Evolutionary conservation across 2,329 filamentous ascomycete genomes (phyloP).

Genomic region (Fusarium vanettenii): DNA sequence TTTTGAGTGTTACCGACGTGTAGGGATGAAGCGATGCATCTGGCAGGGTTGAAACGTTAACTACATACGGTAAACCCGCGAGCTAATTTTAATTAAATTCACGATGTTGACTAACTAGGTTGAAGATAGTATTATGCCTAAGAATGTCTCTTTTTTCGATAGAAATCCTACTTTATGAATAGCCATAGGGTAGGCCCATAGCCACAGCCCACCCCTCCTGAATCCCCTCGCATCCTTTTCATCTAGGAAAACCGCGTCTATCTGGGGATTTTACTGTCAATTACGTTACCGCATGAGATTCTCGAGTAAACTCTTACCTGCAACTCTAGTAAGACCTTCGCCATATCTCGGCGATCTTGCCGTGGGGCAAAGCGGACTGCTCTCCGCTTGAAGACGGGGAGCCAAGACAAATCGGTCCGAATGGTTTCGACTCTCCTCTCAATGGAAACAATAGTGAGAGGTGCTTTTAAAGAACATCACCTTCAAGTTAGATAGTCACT

Average conservation of each 20-base stretch:
- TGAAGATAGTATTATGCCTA: background rate
- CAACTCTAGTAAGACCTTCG: background rate
- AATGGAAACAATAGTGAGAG: fast-evolving
- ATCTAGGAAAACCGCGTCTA: background rate
- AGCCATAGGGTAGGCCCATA: background rate
- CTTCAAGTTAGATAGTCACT: background rate
- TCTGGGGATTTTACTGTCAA: background rate
- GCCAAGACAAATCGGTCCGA: background rate
- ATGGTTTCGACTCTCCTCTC: background rate
- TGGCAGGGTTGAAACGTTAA: background rate
- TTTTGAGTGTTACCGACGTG: background rate
- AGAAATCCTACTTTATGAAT: background rate
- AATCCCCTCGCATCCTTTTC: background rate
- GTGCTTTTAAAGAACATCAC: background rate
- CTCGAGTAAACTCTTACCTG: background rate
- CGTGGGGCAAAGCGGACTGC: background rate
- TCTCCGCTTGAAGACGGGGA: background rate
- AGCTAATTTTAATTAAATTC: background rate
- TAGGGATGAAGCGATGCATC: background rate
- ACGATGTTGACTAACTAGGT: background rate
- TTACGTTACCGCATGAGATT: background rate
- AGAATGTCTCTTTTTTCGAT: background rate
- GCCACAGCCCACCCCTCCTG: background rate
- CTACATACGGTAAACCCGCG: background rate
- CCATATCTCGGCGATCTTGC: background rate